Conservation (phyloP, 768 basidiomycete genomes). For the Boletus rubropictus region DNA sequence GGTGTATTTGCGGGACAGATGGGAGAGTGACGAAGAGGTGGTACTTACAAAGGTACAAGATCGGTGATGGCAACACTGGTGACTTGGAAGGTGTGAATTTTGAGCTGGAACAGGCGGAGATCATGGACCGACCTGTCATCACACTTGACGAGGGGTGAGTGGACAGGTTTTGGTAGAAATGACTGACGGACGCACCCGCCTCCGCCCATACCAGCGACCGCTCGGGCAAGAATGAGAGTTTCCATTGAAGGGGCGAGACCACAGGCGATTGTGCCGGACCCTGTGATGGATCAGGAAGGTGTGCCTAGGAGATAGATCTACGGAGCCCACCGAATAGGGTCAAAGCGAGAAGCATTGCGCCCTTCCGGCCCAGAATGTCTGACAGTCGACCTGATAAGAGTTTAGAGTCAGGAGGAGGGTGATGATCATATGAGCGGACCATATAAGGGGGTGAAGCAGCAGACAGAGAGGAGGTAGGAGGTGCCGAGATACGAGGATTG, state of each 20-base stretch:
- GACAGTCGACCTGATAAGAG: slow-evolving; percentile 62
- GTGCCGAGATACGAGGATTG: slow-evolving; percentile 86
- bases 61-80: slow-evolving; percentile 82
- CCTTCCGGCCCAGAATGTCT: slow-evolving; percentile 80
- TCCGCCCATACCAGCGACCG: slow-evolving; percentile 88
- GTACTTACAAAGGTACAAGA: slow-evolving; percentile 75
- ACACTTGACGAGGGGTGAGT: slow-evolving; percentile 45
- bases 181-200: slow-evolving; percentile 59
- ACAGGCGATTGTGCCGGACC: slow-evolving; percentile 78
- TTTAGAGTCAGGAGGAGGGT: slow-evolving; percentile 9
- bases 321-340: slow-evolving; percentile 66
- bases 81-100: slow-evolving; percentile 42
- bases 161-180: background rate
- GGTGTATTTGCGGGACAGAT: background rate
- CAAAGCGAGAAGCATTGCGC: slow-evolving; percentile 80
- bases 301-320: slow-evolving; percentile 15
- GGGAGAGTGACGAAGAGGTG: background rate
- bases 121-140: slow-evolving; percentile 62
- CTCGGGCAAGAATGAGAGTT: slow-evolving; percentile 70
- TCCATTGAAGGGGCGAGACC: slow-evolving; percentile 86
- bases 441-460: slow-evolving; percentile 88
- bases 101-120: slow-evolving; percentile 5
- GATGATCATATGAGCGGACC: slow-evolving; percentile 39
- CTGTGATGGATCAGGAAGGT: slow-evolving; percentile 34
- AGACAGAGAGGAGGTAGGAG: slow-evolving; percentile 79